These are phyloP conservation scores for Cordyceps cicadae DNA, from an alignment of 2,329 filamentous ascomycete species.

Conservation along the genomic window DNA sequence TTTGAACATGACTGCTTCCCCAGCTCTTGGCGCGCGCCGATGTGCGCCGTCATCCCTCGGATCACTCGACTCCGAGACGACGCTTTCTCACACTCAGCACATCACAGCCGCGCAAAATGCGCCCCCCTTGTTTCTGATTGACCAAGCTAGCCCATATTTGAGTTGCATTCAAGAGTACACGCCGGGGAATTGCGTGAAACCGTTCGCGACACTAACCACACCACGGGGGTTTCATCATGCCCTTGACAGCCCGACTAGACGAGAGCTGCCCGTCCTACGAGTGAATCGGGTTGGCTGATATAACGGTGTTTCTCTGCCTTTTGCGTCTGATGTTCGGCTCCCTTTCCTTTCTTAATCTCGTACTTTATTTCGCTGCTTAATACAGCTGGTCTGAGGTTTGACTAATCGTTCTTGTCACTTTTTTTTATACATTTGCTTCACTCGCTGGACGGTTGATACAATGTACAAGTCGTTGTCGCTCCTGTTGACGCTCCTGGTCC, in stretches of 20 bases:
- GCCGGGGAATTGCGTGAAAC: background rate
- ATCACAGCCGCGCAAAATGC: background rate
- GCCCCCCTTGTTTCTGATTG: background rate
- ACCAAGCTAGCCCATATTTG: background rate
- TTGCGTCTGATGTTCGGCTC: background rate
- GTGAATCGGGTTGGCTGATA: background rate
- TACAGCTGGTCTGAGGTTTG: conserved; percentile 1
- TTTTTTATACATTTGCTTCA: background rate
- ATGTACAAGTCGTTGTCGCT: conserved; percentile 6
- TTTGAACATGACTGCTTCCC: background rate
- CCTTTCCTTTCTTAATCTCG: background rate
- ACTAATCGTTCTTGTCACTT: background rate
- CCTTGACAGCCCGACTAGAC: background rate
- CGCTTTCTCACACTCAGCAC: background rate
- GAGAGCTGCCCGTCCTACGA: no score
- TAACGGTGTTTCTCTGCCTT: background rate
- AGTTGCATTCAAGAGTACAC: background rate
- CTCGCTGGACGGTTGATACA: background rate
- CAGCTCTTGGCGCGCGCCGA: background rate
- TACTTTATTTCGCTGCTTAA: background rate
- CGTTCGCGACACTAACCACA: background rate
- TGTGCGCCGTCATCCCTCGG: background rate
- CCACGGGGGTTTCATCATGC: background rate
- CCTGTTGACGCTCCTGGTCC: background rate
- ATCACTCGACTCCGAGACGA: background rate